phyloP scores from a whole-genome alignment of 1,284 basidiomycete species.

The Ustanciosporium gigantosporum region DNA sequence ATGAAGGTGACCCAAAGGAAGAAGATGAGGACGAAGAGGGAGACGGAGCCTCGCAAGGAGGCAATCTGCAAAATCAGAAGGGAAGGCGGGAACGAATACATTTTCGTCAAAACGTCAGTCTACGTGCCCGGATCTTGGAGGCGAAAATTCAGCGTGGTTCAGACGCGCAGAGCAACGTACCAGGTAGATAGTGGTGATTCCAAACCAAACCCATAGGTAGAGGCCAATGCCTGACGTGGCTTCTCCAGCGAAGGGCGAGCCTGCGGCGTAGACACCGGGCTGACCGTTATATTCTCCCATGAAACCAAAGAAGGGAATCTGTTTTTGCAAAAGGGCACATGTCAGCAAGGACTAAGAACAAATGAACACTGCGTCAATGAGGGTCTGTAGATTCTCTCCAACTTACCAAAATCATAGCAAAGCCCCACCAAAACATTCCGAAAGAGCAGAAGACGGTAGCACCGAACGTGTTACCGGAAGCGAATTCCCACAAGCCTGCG shows the following conservation, averaged over 20 bases:
- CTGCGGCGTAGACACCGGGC: constrained; percentile 30
- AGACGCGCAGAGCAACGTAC: too few species aligned
- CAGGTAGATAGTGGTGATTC: constrained; percentile 45
- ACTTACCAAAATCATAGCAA: constrained; percentile 25
- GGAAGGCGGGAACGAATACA: background rate
- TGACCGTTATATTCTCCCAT: constrained; percentile 34
- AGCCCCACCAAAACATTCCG: constrained; percentile 52
- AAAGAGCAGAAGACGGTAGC: constrained; percentile 41
- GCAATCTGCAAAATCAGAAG: too few species aligned
- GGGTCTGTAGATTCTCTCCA: too few species aligned
- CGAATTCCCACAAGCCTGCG: constrained; percentile 51
- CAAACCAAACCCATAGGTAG: constrained; percentile 46
- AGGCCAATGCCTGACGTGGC: constrained; percentile 28
- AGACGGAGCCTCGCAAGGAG: constrained; percentile 16
- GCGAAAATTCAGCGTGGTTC: too few species aligned
- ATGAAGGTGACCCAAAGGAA: constrained; percentile 38
- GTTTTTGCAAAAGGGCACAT: too few species aligned
- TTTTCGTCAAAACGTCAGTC: background rate
- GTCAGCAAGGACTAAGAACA: too few species aligned
- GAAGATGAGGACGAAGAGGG: constrained; percentile 34
- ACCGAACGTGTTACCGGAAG: constrained; percentile 46
- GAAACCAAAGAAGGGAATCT: constrained; percentile 44
- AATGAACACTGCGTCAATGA: too few species aligned
- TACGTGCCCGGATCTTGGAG: too few species aligned
- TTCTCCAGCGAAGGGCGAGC: constrained; percentile 18